phyloP scores from a whole-genome alignment of 2,329 filamentous ascomycete species.

The Mycosphaerella arachidis region DNA sequence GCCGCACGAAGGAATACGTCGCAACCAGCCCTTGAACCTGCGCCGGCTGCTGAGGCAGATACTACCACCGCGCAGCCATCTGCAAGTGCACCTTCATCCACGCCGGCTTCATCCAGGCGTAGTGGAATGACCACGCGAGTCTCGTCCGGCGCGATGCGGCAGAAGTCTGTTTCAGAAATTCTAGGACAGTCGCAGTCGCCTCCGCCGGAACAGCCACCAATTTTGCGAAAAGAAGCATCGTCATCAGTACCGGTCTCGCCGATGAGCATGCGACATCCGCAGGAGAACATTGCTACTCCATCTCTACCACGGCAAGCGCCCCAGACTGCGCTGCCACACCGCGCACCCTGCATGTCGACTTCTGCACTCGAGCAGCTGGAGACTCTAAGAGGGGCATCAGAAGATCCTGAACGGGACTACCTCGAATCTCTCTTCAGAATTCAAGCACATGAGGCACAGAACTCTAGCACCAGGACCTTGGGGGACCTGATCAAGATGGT shows the following conservation, averaged over 20 bases:
- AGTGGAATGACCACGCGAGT: slow-evolving; percentile 62
- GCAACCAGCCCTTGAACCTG: slow-evolving; percentile 22
- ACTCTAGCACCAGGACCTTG: slow-evolving; percentile 48
- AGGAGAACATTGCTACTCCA: slow-evolving; percentile 2
- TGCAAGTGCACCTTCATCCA: neutral
- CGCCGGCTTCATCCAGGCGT: slow-evolving; percentile 24
- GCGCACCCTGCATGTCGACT: slow-evolving; percentile 4
- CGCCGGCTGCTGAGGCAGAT: slow-evolving; percentile 8
- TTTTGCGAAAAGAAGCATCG: slow-evolving; percentile 5
- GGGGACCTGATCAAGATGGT: slow-evolving; percentile 73
- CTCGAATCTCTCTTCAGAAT: slow-evolving; percentile 58
- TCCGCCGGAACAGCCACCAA: slow-evolving; percentile 6
- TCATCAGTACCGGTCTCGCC: slow-evolving; percentile 32
- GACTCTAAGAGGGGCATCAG: slow-evolving; percentile 43
- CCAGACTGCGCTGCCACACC: slow-evolving; percentile 7
- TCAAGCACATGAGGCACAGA: slow-evolving; percentile 54
- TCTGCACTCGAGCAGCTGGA: slow-evolving; percentile 28
- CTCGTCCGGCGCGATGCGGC: slow-evolving; percentile 64
- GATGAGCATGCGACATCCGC: slow-evolving; percentile 39
- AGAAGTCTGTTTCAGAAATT: slow-evolving; percentile 70
- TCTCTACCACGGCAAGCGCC: slow-evolving; percentile 5
- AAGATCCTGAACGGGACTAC: slow-evolving; percentile 53
- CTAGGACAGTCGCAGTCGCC: slow-evolving; percentile 53
- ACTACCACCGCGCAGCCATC: slow-evolving; percentile 4
- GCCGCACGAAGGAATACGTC: slow-evolving; percentile 18